These are phyloP conservation scores for Globisporangium middletonii DNA, from an alignment of 352 stramenopile genomes.

Conservation along the genomic window DNA sequence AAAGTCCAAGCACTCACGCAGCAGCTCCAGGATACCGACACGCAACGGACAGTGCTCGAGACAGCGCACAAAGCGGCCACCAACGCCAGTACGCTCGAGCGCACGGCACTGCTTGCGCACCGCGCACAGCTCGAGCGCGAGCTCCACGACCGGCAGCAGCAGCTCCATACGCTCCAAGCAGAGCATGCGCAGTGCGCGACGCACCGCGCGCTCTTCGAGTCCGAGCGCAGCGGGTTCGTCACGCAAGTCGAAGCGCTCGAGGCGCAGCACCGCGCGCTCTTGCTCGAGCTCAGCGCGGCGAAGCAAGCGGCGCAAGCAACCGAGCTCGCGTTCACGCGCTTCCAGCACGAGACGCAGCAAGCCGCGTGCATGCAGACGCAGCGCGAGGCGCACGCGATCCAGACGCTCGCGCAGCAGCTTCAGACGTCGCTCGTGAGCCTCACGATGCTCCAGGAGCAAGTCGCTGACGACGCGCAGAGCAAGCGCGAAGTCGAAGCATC, in stretches of 20 bases:
- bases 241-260: slow-evolving; percentile 21
- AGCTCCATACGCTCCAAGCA: slow-evolving; percentile 14
- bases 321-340: slow-evolving; percentile 22
- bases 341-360: slow-evolving; percentile 34
- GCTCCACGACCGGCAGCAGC: slow-evolving; percentile 6
- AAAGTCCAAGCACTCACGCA: slow-evolving; percentile 4
- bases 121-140: slow-evolving; percentile 13
- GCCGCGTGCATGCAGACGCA: slow-evolving; percentile 27
- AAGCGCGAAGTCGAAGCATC: slow-evolving; percentile 43
- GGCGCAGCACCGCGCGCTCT: slow-evolving; percentile 24
- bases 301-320: slow-evolving; percentile 23
- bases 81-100: not conserved
- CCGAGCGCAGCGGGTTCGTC: slow-evolving; percentile 22
- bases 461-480: slow-evolving; percentile 25
- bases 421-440: slow-evolving; percentile 46
- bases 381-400: slow-evolving; percentile 39
- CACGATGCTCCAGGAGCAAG: slow-evolving; percentile 38
- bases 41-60: slow-evolving; percentile 1
- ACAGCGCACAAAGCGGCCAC: not conserved
- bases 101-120: slow-evolving; percentile 16
- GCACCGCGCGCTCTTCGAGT: slow-evolving; percentile 19
- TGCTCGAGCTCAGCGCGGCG: slow-evolving; percentile 18
- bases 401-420: slow-evolving; percentile 42
- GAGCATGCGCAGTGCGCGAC: slow-evolving; percentile 22
- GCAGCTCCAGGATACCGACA: slow-evolving; percentile 5